phyloP scores from a whole-genome alignment of 2,329 filamentous ascomycete genomes.

The Trichophyton rubrum region DNA sequence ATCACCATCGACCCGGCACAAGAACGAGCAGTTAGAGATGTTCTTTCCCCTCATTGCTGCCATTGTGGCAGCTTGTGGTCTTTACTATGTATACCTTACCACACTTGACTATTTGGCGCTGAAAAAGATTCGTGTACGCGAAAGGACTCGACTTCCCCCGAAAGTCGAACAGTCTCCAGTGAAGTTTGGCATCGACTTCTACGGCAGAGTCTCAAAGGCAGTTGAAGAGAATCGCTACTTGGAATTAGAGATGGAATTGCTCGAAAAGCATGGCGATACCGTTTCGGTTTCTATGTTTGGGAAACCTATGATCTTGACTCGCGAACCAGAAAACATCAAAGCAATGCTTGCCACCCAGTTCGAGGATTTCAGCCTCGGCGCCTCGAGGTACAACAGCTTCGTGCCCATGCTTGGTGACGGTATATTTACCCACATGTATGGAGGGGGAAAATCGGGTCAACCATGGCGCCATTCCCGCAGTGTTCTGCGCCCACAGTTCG shows the following conservation, averaged over 20 bases:
- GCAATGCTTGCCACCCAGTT: constrained; percentile 79
- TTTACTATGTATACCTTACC: constrained; percentile 8
- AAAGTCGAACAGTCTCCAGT: not conserved
- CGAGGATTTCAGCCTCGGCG: constrained; percentile 59
- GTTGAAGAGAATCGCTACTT: constrained; percentile 6
- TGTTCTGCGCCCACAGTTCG: constrained; percentile 74
- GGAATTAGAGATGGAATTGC: not conserved
- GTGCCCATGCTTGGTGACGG: constrained; percentile 29
- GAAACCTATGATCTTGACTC: constrained; percentile 50
- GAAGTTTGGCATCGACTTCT: constrained; percentile 8
- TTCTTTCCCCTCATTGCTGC: not conserved
- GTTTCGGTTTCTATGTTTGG: constrained; percentile 11
- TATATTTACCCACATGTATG: constrained; percentile 29
- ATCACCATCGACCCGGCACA: not conserved
- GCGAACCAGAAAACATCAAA: constrained; percentile 81
- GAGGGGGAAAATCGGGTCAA: constrained; percentile 34
- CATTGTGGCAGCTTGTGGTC: not conserved
- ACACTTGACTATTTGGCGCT: constrained; percentile 5
- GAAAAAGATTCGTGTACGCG: constrained; percentile 7
- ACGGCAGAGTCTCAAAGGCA: not conserved
- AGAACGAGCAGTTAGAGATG: not conserved
- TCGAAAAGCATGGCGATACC: constrained; percentile 10
- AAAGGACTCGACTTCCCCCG: constrained; percentile 7
- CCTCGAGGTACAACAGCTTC: constrained; percentile 54
- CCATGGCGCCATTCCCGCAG: constrained; percentile 70